Evolutionary conservation across 352 stramenopile genomes (phyloP).

Genomic region (Phytophthora pini): DNA sequence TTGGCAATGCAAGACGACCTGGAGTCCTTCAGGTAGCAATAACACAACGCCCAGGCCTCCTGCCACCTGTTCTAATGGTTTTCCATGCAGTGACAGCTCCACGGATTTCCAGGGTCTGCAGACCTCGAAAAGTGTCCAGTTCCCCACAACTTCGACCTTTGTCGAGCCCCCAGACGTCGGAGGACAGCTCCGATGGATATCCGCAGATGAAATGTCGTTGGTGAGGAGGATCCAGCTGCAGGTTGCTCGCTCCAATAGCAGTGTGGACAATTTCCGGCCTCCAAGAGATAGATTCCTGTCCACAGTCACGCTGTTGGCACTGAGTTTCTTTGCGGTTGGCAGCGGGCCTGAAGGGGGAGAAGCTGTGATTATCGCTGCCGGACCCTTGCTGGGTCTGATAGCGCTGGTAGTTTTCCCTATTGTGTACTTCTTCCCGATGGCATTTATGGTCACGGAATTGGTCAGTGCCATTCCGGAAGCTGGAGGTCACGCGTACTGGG

Average conservation of each 20-base stretch:
- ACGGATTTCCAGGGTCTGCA: conserved; percentile 20
- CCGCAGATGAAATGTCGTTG: conserved; percentile 8
- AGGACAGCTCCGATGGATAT: conserved; percentile 4
- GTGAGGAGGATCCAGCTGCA: conserved; percentile 7
- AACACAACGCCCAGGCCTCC: background rate
- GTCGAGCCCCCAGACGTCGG: background rate
- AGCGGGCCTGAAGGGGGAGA: conserved; percentile 56
- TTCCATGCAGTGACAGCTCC: background rate
- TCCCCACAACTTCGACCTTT: conserved; percentile 5
- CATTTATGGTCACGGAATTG: conserved; percentile 56
- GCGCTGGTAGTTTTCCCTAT: conserved; percentile 47
- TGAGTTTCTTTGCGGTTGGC: conserved; percentile 64
- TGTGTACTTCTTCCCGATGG: conserved; percentile 60
- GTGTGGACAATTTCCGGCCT: conserved; percentile 1
- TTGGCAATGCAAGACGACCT: conserved; percentile 5
- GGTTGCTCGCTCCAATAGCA: conserved; percentile 6
- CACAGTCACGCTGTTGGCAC: conserved; percentile 46
- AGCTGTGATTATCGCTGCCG: conserved; percentile 48
- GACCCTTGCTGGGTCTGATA: conserved; percentile 45
- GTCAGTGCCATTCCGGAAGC: conserved; percentile 51
- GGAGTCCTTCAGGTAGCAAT: conserved; percentile 13
- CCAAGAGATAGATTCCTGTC: conserved; percentile 40
- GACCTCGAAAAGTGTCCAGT: conserved; percentile 11
- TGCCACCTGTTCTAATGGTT: conserved; percentile 5
- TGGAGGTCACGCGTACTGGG: conserved; percentile 73